phyloP scores from a whole-genome alignment of 768 basidiomycete species.

The Tricholoma flavovirens region DNA sequence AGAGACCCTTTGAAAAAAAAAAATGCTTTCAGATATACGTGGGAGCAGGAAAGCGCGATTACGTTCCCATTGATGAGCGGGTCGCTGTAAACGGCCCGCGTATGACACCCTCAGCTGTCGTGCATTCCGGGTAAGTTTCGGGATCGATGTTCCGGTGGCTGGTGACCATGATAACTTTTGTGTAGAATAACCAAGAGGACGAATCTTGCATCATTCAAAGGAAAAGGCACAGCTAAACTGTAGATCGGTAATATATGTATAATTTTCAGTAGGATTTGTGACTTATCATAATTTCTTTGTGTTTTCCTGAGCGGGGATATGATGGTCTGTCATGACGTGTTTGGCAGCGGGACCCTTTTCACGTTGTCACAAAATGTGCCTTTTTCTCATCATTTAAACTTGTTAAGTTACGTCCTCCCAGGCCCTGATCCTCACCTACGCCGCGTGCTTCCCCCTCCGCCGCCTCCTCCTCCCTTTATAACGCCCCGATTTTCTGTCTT shows the following conservation, averaged over 20 bases:
- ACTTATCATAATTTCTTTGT: too few species aligned
- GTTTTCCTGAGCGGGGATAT: neutral
- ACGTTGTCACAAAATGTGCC: neutral
- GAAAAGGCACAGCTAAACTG: slow-evolving; percentile 41
- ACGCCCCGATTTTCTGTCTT: slow-evolving; percentile 21
- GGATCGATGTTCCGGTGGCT: slow-evolving; percentile 6
- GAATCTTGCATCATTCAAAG: slow-evolving; percentile 55
- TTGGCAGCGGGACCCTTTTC: neutral
- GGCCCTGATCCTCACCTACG: slow-evolving; percentile 20
- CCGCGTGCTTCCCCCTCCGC: slow-evolving; percentile 21
- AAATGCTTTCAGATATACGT: slow-evolving; percentile 60
- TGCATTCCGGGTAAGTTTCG: slow-evolving; percentile 69
- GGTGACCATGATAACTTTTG: slow-evolving; percentile 34
- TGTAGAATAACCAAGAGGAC: slow-evolving; percentile 63
- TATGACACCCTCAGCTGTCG: slow-evolving; percentile 56
- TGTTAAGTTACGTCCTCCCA: slow-evolving; percentile 16
- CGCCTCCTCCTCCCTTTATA: slow-evolving; percentile 23
- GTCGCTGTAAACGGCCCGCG: slow-evolving; percentile 45
- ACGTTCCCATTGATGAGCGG: slow-evolving; percentile 60
- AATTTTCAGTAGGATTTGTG: neutral
- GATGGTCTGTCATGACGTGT: neutral
- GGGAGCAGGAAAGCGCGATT: slow-evolving; percentile 69
- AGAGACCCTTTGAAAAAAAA: neutral
- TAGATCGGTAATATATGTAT: slow-evolving; percentile 16
- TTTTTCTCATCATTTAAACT: neutral